Evolutionary conservation across 2,329 filamentous ascomycete genomes (phyloP).

Genomic region (Colletotrichum sp.): DNA sequence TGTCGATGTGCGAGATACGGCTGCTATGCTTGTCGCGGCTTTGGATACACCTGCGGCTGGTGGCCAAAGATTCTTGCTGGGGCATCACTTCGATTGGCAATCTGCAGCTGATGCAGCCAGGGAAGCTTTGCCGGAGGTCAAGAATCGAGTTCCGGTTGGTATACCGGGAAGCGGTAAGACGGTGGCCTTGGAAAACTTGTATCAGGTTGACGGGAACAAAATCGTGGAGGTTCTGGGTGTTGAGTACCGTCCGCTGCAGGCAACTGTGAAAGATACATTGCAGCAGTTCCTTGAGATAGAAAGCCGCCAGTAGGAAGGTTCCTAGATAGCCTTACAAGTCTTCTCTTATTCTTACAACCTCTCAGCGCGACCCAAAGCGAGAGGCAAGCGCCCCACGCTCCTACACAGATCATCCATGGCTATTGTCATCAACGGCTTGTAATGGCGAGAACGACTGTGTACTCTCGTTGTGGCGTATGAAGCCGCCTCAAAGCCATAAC

Average conservation of each 20-base stretch:
- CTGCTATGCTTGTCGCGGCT: not conserved
- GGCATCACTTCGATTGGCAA: not conserved
- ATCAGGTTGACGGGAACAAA: conserved; percentile 26
- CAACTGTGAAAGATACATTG: conserved; percentile 34
- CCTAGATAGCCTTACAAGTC: not conserved
- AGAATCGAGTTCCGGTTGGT: not conserved
- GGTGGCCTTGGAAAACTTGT: not conserved
- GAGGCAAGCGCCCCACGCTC: not conserved
- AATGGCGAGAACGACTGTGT: not conserved
- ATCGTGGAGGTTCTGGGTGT: conserved; percentile 35
- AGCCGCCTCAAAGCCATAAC: fast-evolving
- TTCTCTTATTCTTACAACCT: not conserved
- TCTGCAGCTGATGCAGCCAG: not conserved
- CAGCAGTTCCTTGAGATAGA: conserved; percentile 35
- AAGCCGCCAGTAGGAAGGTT: not conserved
- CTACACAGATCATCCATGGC: fast-evolving
- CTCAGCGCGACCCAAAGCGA: not conserved
- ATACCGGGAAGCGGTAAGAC: not conserved
- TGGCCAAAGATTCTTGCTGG: not conserved
- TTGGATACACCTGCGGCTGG: not conserved
- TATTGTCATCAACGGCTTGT: fast-evolving
- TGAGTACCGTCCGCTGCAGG: conserved; percentile 33
- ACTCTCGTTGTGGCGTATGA: too few relatives aligned
- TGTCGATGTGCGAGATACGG: conserved; percentile 40
- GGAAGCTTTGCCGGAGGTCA: not conserved